Base-by-base conservation (phyloP, 2,329 filamentous ascomycete genomes). In the Cercospora sp. region DNA sequence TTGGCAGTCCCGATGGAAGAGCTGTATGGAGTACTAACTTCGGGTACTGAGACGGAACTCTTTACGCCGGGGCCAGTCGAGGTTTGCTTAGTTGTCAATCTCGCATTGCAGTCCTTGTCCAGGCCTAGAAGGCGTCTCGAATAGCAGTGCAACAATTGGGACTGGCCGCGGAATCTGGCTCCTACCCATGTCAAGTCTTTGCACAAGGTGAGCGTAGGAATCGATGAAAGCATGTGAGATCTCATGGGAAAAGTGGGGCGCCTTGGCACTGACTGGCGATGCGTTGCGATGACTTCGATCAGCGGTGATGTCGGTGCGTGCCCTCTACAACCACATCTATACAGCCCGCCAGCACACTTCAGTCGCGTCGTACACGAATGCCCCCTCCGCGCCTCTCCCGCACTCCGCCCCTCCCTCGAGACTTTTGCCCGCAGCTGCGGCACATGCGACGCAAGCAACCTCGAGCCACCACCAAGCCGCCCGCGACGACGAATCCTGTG, bases 341-440 rank as follows among this genome's bases (percentile, higher is more conserved):
- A 33, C 53, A 58, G 53, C 53, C 53, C 13, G 53, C 23, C 53
- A 33, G n/a, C 53, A 18, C 26, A 33, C 53, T 33, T 58, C 53
- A 30, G n/a, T 33, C 53, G 53, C 53, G 53, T 58, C 53, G 53
- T 31, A 33, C 23, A 58, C 53, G 53, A 58, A 58, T 58, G 30
- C 53, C 30, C 53, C 53, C 53, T 58, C 53, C 53, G 26, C 53
- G 26, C 53, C 53, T 58, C 53, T 58, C 53, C 23, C 20, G 20
- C 26, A 6, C 53, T 58, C 53, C 53, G 53, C 53, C 23, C 53
- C 53, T 58, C 53, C 53, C 23, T 33, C 53, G 26, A 58, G 10
- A n/a, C 53, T 33, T 31, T 58, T 12, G 23, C 33, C 33, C 60
- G 20, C 33, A 30, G 36, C 60, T n/a, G 31, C 36, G 36, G 60